Percentiles rank a stretch among this genome's conserved stretches.
These are phyloP conservation scores for Populus davidiana DNA, from an alignment of 345 rosid species.

Conservation along the genomic window DNA sequence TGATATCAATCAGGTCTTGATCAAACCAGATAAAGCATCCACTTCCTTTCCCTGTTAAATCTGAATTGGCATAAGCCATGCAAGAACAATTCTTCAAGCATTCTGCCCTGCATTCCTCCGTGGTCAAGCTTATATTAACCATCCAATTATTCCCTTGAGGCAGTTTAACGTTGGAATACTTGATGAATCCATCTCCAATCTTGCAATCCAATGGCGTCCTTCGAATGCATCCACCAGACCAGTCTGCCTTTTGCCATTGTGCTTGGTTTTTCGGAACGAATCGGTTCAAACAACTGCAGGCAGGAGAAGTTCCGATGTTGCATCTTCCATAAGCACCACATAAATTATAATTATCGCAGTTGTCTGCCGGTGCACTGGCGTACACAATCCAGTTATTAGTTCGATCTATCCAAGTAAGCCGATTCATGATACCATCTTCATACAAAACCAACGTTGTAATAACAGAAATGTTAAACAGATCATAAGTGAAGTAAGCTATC, in stretches of 20 bases:
- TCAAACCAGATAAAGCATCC: slow-evolving; percentile 10
- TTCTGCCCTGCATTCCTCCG: neutral
- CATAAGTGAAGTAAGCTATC: slow-evolving; percentile 2
- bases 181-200: slow-evolving; percentile 7
- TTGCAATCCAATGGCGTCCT: slow-evolving; percentile 1
- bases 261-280: neutral
- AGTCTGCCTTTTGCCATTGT: neutral
- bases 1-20: neutral
- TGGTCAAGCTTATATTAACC: neutral
- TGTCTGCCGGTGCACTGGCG: neutral
- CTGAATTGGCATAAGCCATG: slow-evolving; percentile 5
- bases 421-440: neutral
- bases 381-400: neutral
- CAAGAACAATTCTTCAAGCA: slow-evolving; percentile 12
- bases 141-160: neutral
- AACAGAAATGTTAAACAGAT: neutral
- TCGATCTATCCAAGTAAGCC: neutral
- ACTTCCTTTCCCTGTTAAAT: neutral
- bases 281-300: slow-evolving; percentile 1
- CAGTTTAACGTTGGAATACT: slow-evolving; percentile 5
- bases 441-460: neutral
- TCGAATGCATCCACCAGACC: slow-evolving; percentile 2
- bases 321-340: slow-evolving; percentile 10
- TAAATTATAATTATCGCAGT: neutral
- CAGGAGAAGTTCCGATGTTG: neutral